Evolutionary conservation across 1,139 yeast species (phyloP).

Genomic region (Candida dubliniensis): DNA sequence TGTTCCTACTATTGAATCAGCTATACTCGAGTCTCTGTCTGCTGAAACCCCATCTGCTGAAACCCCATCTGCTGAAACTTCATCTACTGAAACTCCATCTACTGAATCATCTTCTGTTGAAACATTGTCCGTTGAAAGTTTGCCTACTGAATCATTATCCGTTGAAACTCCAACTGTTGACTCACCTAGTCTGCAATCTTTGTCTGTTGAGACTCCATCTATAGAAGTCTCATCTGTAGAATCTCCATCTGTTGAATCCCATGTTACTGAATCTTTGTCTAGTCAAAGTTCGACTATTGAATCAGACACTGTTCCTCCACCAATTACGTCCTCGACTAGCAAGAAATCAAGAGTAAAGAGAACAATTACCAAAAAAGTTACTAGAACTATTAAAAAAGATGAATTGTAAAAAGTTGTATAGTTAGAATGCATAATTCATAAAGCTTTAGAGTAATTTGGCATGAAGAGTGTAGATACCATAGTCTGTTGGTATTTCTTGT

Average conservation of each 20-base stretch:
- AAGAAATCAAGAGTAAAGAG: conserved; percentile 3
- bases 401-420: conserved; percentile 10
- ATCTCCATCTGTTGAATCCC: not conserved
- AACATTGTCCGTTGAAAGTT: not conserved
- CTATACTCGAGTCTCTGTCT: too few species aligned
- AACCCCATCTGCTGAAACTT: not conserved
- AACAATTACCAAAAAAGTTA: conserved; percentile 9
- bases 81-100: not conserved
- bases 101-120: not conserved
- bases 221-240: not conserved
- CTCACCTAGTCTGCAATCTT: conserved; percentile 1
- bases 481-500: too few species aligned
- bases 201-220: not conserved
- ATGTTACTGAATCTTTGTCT: not conserved
- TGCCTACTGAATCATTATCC: not conserved
- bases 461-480: not conserved
- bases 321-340: not conserved
- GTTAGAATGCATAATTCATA: not conserved
- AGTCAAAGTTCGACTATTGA: not conserved
- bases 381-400: conserved; percentile 15
- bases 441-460: not conserved
- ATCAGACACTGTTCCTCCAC: conserved; percentile 1
- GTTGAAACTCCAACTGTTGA: conserved; percentile 5
- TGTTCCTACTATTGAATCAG: too few species aligned
- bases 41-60: not conserved